Evolutionary conservation across 306 rosid species (phyloP), one percentile per base, ranked within the genome.

Genomic region (Dryas alaskensis): DNA sequence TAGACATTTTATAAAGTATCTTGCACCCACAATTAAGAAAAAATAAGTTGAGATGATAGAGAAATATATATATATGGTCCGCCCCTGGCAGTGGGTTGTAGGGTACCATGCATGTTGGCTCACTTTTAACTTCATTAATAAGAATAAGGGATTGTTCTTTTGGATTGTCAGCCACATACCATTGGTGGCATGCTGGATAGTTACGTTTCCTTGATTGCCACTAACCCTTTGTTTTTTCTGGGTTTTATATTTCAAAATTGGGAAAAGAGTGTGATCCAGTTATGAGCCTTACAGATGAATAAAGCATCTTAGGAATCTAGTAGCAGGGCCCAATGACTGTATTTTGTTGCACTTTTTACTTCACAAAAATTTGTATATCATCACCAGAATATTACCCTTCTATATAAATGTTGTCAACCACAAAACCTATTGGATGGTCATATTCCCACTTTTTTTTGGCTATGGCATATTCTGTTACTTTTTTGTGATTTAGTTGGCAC

Each of bases 161-260:
- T 37, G 60, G 62, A 78, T 63, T 59, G 52, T 63, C 72, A 71
- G 39, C 67, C 76, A 46, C 77, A 27, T 39, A 46, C 31, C 7
- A 40, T 59, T 52, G 49, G 37, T 53, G 0, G 7, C 27, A 13
- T 22, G 48, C 59, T 46, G 65, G 64, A 53, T 45, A 11, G 58
- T 27, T 27, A 27, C 40, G 44, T 49, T 68, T 67, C 69, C 14
- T 71, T 39, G 40, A 57, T 22, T 46, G 45, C 49, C 68, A 31
- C 5, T 53, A 17, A 5, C 8, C 39, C 10, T 14, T 5, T 27
- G 10, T n/a, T 39, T 39, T 69, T 70, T 4, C 5, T 2, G 46
- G 61, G 61, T 25, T 55, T 6, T 3, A 8, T 22, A 54, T 57
- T 54, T 9, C 9, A 25, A 66, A 22, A 51, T 31, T 31, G 37